These are phyloP conservation scores for Cercospora zeae-maydis DNA, from an alignment of 2,329 filamentous ascomycete species.

Conservation along the genomic window DNA sequence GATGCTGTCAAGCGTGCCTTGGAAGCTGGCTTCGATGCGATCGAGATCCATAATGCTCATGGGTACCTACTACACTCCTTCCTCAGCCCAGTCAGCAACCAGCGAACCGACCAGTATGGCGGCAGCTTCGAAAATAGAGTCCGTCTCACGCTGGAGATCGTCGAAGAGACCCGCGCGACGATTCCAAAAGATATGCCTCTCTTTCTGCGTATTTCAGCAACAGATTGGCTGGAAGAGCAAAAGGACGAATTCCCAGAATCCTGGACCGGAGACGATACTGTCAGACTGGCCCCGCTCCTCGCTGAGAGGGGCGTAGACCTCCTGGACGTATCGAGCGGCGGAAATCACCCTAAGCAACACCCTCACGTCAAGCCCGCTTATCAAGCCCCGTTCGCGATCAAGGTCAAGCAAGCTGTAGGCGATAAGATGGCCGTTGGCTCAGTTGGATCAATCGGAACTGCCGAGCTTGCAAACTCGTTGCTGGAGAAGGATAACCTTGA, in stretches of 20 bases:
- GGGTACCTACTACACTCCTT: constrained; percentile 73
- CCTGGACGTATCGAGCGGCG: constrained; percentile 76
- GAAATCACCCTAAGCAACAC: constrained; percentile 57
- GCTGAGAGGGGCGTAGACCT: constrained; percentile 74
- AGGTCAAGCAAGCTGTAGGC: constrained; percentile 69
- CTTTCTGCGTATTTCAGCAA: constrained; percentile 69
- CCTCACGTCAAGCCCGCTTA: constrained; percentile 62
- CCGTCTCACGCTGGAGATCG: constrained; percentile 63
- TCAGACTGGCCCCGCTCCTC: constrained; percentile 62
- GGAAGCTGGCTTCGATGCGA: constrained; percentile 66
- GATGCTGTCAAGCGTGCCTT: constrained; percentile 32
- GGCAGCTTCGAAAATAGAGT: constrained; percentile 67
- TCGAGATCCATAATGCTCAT: constrained; percentile 77
- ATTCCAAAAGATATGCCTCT: constrained; percentile 68
- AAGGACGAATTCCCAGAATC: constrained; percentile 49
- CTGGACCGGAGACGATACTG: constrained; percentile 65
- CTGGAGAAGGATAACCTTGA: constrained; percentile 55
- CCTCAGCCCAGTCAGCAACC: constrained; percentile 66
- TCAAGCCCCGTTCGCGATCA: constrained; percentile 69
- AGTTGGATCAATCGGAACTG: constrained; percentile 70
- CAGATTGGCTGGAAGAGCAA: constrained; percentile 68
- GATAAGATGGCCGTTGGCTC: constrained; percentile 67
- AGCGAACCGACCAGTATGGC: constrained; percentile 64
- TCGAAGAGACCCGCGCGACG: constrained; percentile 57
- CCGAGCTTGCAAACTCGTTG: constrained; percentile 63